These are phyloP conservation scores for Pulveroboletus frians DNA, from an alignment of 768 basidiomycete species.

Conservation along the genomic window DNA sequence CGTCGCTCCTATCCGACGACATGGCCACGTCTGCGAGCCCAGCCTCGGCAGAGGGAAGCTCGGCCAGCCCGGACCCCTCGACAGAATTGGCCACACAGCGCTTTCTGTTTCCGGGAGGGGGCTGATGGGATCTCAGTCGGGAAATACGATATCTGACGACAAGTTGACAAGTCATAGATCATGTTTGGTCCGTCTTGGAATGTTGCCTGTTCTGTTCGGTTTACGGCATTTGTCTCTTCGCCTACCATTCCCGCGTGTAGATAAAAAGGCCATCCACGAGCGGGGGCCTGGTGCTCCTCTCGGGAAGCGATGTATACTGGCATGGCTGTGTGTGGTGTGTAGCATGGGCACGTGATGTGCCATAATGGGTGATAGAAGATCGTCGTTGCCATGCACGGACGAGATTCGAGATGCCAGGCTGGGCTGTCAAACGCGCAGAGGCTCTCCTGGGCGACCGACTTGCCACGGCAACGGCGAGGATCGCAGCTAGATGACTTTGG, in stretches of 20 bases:
- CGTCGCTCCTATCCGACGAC: conserved; percentile 13
- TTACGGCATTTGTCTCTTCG: too few relatives aligned
- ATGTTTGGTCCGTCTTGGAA: background rate
- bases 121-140: conserved; percentile 2
- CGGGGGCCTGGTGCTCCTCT: too few relatives aligned
- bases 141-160: background rate
- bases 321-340: too few relatives aligned
- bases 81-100: conserved; percentile 12
- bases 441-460: background rate
- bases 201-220: too few relatives aligned
- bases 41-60: conserved; percentile 17
- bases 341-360: too few relatives aligned
- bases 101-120: conserved; percentile 15
- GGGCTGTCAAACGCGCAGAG: too few relatives aligned
- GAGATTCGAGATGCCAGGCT: too few relatives aligned
- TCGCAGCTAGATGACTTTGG: conserved; percentile 8
- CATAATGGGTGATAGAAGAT: conserved; percentile 8
- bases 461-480: conserved; percentile 10
- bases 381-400: conserved; percentile 9
- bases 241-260: too few relatives aligned
- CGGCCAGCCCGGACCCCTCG: conserved; percentile 18
- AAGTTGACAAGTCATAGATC: background rate
- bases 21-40: conserved; percentile 21
- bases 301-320: too few relatives aligned
- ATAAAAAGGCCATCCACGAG: too few relatives aligned